Evolutionary conservation across 306 rosid genomes (phyloP), one percentile per base, ranked within the genome.

Genomic region (Quercus agrifolia): DNA sequence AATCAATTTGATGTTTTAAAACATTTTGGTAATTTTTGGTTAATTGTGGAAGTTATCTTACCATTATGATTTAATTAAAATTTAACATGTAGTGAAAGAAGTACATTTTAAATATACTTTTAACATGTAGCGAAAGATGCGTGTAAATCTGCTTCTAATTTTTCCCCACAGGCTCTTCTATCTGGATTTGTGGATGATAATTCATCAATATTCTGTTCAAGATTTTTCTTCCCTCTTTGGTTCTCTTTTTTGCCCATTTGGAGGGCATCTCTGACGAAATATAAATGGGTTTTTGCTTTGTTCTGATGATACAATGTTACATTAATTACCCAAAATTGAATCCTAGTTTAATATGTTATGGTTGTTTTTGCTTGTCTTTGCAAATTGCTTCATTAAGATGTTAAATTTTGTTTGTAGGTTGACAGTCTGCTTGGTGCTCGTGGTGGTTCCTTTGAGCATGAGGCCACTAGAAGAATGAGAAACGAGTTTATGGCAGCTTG

Each of bases 371-470:
- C 19, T 59, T 12, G 30, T 70, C 10, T 79, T 63, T 25, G 46
- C 55, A 75, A 58, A 38, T 76, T 82, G 70, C 73, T 76, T 77
- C 52, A 59, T 75, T 74, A 44, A 17, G 25, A 68, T 28, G 79
- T 77, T 56, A 49, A 33, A 62, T 81, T 90, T 15, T 76, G 19
- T 77, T 23, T 76, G 58, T 80, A 95, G 99, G 92, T 95, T 82
- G 99, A 95, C 88, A 93, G 98, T 90, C 88, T 95, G 84, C 99
- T 95, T 77, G 99, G 99, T 76, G 99, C 99, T 56, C 94, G 99
- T 77, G 99, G 99, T 71, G 99, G 99, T 79, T 84, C 98, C 82
- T 91, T 87, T 82, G 99, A 95, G 84, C 99, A 95, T 75, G 98
- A 95, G 80, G 99, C 99, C 69, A 93, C 99, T 76, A 90, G 99